Percentiles rank a stretch among this genome's conserved stretches.
Conservation (phyloP, 2,329 filamentous ascomycete genomes). For the Colletotrichum viniferum region DNA sequence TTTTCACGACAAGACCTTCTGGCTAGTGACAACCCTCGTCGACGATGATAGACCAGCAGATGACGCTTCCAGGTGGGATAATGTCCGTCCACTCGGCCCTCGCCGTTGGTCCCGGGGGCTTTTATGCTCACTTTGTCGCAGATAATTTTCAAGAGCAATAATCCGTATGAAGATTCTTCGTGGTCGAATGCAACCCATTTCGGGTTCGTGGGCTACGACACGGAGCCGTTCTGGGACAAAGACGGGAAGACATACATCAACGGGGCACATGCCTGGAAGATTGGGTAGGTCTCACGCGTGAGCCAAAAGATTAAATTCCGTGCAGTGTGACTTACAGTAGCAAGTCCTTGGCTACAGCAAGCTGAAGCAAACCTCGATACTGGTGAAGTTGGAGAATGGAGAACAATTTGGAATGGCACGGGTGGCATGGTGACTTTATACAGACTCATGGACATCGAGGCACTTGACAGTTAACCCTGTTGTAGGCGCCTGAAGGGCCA, state of each 20-base stretch:
- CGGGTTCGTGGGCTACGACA: constrained; percentile 22
- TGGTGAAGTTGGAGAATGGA: not conserved
- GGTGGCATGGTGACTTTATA: not conserved
- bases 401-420: not conserved
- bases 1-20: constrained; percentile 47
- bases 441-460: not conserved
- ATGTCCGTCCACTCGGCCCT: constrained; percentile 26
- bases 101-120: constrained; percentile 18
- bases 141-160: constrained; percentile 12
- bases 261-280: constrained; percentile 30
- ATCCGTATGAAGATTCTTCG: constrained; percentile 23
- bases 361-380: constrained; percentile 34
- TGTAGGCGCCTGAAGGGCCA: constrained; percentile 47
- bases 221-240: constrained; percentile 61
- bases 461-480: not conserved
- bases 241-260: constrained; percentile 57
- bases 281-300: constrained; percentile 37
- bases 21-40: constrained; percentile 5
- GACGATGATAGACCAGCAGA: not conserved
- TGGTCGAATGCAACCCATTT: constrained; percentile 31
- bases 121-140: not conserved
- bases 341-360: constrained; percentile 51
- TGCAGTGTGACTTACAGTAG: constrained; percentile 32
- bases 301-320: constrained; percentile 39
- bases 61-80: constrained; percentile 2